Evolutionary conservation across 371 early-diverging fungal genomes (phyloP), one percentile per base, ranked within the genome.

Genomic region (Dipsacomyces acuminosporus): DNA sequence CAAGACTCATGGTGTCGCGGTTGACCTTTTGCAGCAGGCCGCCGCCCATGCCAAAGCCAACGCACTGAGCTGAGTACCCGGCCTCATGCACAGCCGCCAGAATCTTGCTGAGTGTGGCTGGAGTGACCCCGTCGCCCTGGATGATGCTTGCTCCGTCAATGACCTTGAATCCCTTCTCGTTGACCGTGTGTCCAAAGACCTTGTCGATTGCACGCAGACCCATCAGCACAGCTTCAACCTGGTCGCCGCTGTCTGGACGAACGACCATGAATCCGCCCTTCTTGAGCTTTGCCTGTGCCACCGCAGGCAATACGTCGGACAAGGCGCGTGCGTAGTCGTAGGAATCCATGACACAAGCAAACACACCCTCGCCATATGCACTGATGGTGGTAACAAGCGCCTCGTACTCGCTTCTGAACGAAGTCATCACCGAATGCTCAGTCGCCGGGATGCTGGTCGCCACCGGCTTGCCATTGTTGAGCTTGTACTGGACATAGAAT

Each of bases 401-500:
- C 19, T 78, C 82, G 18, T 62, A 73, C 63, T 91, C 91, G 34
- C 79, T 79, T 20, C 43, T 43, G 63, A 74, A 80, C 11, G 89
- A 66, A 0, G 83, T 90, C 92, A 91, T 90, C 45, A 91, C 83
- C 15, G 92, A 91, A 59, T 91, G 92, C 56, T 91, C 92, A 3
- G 90, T 91, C 0, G 92, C 90, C 0, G 92, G 92, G 47, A 91
- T 83, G 23, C 89, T 86, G 2, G 73, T 75, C 0, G 73, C 92
- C 9, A 89, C 79, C 0, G 89, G 82, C 8, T 74, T 65, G 2
- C 90, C 89, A 23, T 63, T 62, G 47, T 91, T 91, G 34, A 89
- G 79, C 18, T 78, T 48, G 45, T 75, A 82, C 58, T 91, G 90
- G 6, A 80, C 87, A 63, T 86, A 86, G 58, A 72, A 89, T 2